These are phyloP conservation scores for Cystobasidium sp. DNA, from an alignment of 1,284 basidiomycete genomes.

Conservation along the genomic window DNA sequence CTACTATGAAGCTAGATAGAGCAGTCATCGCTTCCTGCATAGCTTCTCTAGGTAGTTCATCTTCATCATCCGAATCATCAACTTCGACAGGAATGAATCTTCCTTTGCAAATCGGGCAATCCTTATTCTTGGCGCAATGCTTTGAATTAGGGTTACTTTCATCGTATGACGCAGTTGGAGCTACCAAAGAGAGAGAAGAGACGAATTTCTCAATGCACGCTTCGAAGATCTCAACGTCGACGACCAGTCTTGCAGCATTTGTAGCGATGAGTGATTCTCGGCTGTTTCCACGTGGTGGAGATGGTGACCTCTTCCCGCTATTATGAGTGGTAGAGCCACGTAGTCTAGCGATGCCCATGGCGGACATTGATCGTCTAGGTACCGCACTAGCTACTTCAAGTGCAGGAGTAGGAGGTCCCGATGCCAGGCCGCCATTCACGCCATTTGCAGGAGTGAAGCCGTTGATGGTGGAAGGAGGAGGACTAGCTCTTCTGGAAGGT, in stretches of 20 bases:
- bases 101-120: constrained; percentile 50
- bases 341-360: constrained; percentile 41
- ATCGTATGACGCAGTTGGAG: constrained; percentile 17
- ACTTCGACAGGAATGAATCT: constrained; percentile 49
- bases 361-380: constrained; percentile 37
- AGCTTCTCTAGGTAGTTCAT: constrained; percentile 49
- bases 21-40: constrained; percentile 54
- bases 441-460: constrained; percentile 4
- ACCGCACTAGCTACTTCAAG: constrained; percentile 3
- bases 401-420: neutral
- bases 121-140: constrained; percentile 23
- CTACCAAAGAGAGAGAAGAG: constrained; percentile 33
- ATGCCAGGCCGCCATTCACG: neutral
- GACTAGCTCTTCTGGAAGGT: constrained; percentile 20
- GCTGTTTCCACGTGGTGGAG: constrained; percentile 15
- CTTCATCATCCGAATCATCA: constrained; percentile 49
- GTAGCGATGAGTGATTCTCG: neutral
- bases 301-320: constrained; percentile 35
- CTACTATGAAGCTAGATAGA: constrained; percentile 50
- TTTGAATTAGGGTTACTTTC: constrained; percentile 36
- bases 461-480: constrained; percentile 13
- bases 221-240: constrained; percentile 52
- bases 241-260: constrained; percentile 43
- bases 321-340: constrained; percentile 13
- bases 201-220: constrained; percentile 47